Evolutionary conservation across 345 rosid species (phyloP), one percentile per base, ranked within the genome.

Genomic region (Laguncularia racemosa): DNA sequence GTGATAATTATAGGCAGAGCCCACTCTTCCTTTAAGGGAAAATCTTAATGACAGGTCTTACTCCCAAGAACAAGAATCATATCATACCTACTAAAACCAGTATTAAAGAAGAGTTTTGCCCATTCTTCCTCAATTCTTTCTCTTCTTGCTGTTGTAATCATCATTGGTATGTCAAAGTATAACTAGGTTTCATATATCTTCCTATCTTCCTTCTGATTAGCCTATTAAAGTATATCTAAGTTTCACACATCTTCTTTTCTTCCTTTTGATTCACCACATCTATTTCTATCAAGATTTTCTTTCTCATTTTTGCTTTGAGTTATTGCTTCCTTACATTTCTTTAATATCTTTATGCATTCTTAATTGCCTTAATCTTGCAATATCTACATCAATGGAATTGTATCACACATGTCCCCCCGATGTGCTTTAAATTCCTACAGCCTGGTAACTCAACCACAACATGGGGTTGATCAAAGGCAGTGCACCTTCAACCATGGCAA

Each of bases 401-500:
- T 28, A 16, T 51, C 46, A 46, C 72, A 65, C 83, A 78, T 72
- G 58, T 75, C 65, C 1, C 83, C 80, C 28, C 70, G 14, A 72
- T 40, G 23, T 38, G 75, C 20, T 47, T 69, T 59, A 75, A 18
- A 51, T 76, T 72, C 10, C 46, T 33, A 4, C 23, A 20, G 2
- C 61, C 76, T 48, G 55, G 45, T 57, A 64, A 61, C n/a, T 53
- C 72, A 10, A 53, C 59, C 11, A 66, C 73, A 16, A 38, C 58
- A 13, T 65, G 58, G 3, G 55, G 50, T 12, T 16, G 59, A 62
- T 72, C 66, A 0, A 74, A 14, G 0, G 66, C 75, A 11, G 60
- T 63, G 58, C 72, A 74, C 14, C n/a, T 70, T 64, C 56, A 72
- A 2, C 1, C 53, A 4, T 0, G 76, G 77, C 49, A 64, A 73